Evolutionary conservation across 495 filamentous ascomycete genomes (phyloP).

Genomic region (Penicillium fimorum): DNA sequence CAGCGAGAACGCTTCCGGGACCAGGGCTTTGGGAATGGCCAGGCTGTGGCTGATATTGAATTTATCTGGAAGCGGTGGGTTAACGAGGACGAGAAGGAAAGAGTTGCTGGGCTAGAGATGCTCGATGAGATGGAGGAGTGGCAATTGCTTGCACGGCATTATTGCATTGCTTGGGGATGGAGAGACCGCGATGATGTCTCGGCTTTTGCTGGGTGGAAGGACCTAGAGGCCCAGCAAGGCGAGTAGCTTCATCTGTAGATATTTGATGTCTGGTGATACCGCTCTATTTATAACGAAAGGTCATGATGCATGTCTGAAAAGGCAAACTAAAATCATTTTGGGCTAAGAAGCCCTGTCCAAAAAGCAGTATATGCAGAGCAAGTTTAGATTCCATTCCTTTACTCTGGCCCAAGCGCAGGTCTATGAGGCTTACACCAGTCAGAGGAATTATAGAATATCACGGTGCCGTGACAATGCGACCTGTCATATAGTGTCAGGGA

Average conservation of each 20-base stretch:
- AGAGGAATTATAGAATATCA: background rate
- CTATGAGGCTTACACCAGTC: background rate
- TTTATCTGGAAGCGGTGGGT: constrained; percentile 78
- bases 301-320: constrained; percentile 2
- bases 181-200: constrained; percentile 38
- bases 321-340: constrained; percentile 9
- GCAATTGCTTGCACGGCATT: constrained; percentile 82
- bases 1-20: constrained; percentile 64
- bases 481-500: constrained; percentile 18
- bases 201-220: constrained; percentile 43
- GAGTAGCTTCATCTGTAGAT: constrained; percentile 12
- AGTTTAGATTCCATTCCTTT: background rate
- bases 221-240: constrained; percentile 27
- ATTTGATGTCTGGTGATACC: constrained; percentile 2
- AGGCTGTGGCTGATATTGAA: constrained; percentile 65
- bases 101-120: constrained; percentile 78
- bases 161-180: constrained; percentile 87
- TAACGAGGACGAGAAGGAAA: constrained; percentile 65
- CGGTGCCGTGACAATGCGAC: constrained; percentile 35
- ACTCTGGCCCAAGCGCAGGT: background rate
- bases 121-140: constrained; percentile 97
- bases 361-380: background rate
- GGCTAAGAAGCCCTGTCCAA: no score
- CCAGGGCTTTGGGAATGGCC: constrained; percentile 58
- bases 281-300: constrained; percentile 6